Percentiles rank a stretch among this genome's conserved stretches.
Conservation (phyloP, 2,329 filamentous ascomycete genomes). For the Fusarium tupiense region DNA sequence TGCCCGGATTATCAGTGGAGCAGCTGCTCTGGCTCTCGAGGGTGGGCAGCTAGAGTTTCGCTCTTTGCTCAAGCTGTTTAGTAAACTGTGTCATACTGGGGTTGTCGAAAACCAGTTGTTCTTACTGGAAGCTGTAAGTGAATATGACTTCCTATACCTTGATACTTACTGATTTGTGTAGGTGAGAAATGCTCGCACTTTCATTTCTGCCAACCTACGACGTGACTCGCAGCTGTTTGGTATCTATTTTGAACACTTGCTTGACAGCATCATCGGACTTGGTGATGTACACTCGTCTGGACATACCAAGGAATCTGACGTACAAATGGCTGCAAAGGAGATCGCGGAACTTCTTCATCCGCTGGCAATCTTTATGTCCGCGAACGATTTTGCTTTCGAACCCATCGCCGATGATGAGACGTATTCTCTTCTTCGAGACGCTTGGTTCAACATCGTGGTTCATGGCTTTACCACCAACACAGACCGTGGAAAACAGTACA, state of each 20-base stretch:
- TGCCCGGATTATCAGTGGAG: conserved; percentile 84
- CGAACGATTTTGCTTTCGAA: conserved; percentile 64
- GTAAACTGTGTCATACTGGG: conserved; percentile 77
- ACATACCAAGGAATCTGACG: conserved; percentile 78
- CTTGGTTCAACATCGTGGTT: conserved; percentile 97
- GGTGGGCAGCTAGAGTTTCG: conserved; percentile 86
- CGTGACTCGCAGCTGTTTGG: conserved; percentile 80
- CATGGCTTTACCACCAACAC: conserved; percentile 87
- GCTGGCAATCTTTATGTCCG: conserved; percentile 84
- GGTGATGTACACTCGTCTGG: conserved; percentile 84
- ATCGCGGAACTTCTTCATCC: conserved; percentile 89
- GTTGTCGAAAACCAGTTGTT: conserved; percentile 73
- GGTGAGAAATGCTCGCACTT: conserved; percentile 81
- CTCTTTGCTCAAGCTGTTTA: conserved; percentile 84
- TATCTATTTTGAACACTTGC: conserved; percentile 83
- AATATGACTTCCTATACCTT: background rate
- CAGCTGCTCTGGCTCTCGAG: conserved; percentile 78
- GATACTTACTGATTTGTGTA: conserved; percentile 43
- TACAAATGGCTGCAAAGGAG: conserved; percentile 84
- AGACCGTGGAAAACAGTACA: conserved; percentile 75
- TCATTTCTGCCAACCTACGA: conserved; percentile 76
- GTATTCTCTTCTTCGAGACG: conserved; percentile 81
- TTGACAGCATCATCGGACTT: conserved; percentile 89
- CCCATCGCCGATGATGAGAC: conserved; percentile 71
- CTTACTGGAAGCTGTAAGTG: conserved; percentile 76